Percentiles rank a stretch among this genome's conserved stretches.
phyloP scores from a whole-genome alignment of 2,329 filamentous ascomycete genomes.

The Colletotrichum phormii region DNA sequence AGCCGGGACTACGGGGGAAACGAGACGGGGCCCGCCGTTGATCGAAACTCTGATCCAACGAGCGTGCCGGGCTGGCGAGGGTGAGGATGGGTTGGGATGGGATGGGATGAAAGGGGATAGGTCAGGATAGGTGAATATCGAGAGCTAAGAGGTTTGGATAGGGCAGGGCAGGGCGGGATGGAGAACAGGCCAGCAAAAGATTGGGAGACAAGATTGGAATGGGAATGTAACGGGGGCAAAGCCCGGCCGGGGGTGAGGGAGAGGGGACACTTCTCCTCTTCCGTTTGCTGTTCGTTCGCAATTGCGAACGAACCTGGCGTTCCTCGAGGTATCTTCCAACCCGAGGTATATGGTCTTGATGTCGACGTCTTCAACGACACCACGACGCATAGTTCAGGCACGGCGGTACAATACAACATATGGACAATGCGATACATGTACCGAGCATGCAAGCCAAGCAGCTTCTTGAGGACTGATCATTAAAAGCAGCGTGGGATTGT shows the following conservation, averaged over 20 bases:
- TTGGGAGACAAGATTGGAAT: not conserved
- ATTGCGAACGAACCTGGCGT: constrained; percentile 36
- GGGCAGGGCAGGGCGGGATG: constrained; percentile 5
- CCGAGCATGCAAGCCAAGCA: not conserved
- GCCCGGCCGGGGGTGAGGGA: not conserved
- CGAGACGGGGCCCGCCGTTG: constrained; percentile 9
- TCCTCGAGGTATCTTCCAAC: constrained; percentile 3
- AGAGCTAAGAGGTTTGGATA: not conserved
- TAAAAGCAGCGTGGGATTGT: constrained; percentile 33
- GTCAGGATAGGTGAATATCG: not conserved
- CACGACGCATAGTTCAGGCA: not conserved
- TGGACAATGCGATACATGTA: not conserved
- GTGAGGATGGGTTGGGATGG: constrained; percentile 15
- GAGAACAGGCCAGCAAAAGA: constrained; percentile 4
- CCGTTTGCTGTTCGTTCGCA: constrained; percentile 30
- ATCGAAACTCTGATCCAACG: constrained; percentile 26
- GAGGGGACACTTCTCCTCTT: constrained; percentile 16
- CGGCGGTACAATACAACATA: constrained; percentile 9
- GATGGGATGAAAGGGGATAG: not conserved
- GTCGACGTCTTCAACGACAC: not conserved
- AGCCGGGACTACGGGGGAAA: constrained; percentile 17
- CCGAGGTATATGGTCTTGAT: not conserved
- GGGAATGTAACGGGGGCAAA: constrained; percentile 22
- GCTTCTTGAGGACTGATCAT: not conserved
- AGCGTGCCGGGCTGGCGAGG: constrained; percentile 2